Evolutionary conservation across 768 basidiomycete genomes (phyloP), one percentile per base, ranked within the genome.

Genomic region (Naganishia vishniacii): DNA sequence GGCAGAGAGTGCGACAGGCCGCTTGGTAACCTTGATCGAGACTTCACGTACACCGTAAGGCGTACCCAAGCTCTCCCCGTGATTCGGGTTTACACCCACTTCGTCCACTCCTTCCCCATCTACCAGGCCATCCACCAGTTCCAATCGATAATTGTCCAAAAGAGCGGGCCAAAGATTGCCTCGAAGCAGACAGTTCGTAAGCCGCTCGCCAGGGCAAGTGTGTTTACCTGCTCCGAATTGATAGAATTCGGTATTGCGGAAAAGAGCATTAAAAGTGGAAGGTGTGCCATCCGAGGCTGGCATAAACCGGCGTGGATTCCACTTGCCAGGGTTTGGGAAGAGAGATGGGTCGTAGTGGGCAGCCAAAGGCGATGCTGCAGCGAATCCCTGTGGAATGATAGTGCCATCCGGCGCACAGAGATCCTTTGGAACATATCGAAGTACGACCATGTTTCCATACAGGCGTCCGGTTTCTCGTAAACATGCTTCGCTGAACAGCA

Each of bases 401-500:
- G n/a, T n/a, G n/a, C n/a, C n/a, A n/a, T 29, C 59, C 25, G 59
- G 59, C 11, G 42, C 31, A 12, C n/a, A 20, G 8, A 60, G 9
- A 46, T 60, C 59, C 5, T 29, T 32, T 13, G 23, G 25, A 25
- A 28, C 59, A 7, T 28, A 47, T 34, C 59, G 59, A 28, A 60
- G 18, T 7, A 6, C 4, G 18, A 31, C 28, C 8, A 60, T 18
- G 32, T 46, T 46, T 5, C 6, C 3, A 28, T 60, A 60, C 7
- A 46, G 31, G 11, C 59, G 59, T 4, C 59, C 59, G 18, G 59
- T 60, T 28, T 60, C 59, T 46, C 42, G 16, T 16, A 60, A 11
- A 25, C 59, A 60, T 31, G 59, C 59, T 28, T 60, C 59, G 59
- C 42, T 31, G 42, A 60, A 60, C 8, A 34, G 59, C 59, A 60